Conservation (phyloP, 495 filamentous ascomycete species). For the Eremomyces bilateralis region DNA sequence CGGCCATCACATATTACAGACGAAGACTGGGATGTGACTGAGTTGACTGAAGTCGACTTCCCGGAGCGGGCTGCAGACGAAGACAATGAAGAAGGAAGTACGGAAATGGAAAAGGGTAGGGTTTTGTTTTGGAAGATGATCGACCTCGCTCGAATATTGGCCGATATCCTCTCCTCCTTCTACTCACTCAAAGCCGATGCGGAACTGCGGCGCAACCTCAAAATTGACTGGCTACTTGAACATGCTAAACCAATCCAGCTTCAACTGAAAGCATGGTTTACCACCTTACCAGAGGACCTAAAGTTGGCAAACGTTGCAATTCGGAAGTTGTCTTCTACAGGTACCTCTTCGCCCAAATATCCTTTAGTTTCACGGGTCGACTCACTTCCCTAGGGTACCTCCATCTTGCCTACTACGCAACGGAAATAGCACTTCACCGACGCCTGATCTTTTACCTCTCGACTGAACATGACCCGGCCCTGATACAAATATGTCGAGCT, state of each 20-base stretch:
- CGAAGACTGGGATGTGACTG: slow-evolving; percentile 63
- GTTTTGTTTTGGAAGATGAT: slow-evolving; percentile 54
- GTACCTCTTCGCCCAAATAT: slow-evolving; percentile 8
- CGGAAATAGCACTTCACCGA: slow-evolving; percentile 67
- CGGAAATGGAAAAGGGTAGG: slow-evolving; percentile 29
- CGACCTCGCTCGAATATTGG: slow-evolving; percentile 48
- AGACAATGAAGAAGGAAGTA: slow-evolving; percentile 21
- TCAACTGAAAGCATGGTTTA: slow-evolving; percentile 65
- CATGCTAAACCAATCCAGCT: slow-evolving; percentile 67
- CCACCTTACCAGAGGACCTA: slow-evolving; percentile 36
- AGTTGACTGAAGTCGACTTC: slow-evolving; percentile 50
- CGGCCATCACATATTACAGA: slow-evolving; percentile 65
- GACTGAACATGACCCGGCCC: slow-evolving; percentile 36
- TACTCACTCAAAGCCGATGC: slow-evolving; percentile 45
- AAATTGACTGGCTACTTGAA: slow-evolving; percentile 30
- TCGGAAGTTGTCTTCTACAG: slow-evolving; percentile 22
- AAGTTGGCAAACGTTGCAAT: slow-evolving; percentile 34
- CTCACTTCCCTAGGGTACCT: slow-evolving; percentile 36
- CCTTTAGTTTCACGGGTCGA: background rate
- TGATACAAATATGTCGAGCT: slow-evolving; percentile 85
- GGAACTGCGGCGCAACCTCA: slow-evolving; percentile 22
- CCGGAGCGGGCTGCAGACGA: slow-evolving; percentile 27
- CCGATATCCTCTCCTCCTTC: slow-evolving; percentile 59
- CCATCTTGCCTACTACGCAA: slow-evolving; percentile 66
- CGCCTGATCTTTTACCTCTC: slow-evolving; percentile 34